phyloP scores from a whole-genome alignment of 2,329 filamentous ascomycete genomes.

The Hypoxylon sp. region DNA sequence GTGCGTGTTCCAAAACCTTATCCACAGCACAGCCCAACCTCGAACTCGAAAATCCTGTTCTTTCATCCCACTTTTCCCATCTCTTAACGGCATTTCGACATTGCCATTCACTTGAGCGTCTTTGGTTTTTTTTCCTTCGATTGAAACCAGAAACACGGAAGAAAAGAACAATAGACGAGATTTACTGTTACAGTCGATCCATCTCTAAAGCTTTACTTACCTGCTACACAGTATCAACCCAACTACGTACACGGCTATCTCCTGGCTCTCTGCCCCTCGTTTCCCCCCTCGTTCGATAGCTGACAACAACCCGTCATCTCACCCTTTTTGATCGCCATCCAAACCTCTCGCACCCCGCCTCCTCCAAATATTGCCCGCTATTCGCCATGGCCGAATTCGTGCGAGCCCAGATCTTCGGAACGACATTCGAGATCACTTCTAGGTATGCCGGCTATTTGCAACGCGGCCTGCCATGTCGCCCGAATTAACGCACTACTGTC shows the following conservation, averaged over 20 bases:
- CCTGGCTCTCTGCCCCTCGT: conserved; percentile 42
- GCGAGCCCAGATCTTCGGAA: conserved; percentile 98
- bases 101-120: conserved; percentile 34
- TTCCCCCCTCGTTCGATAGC: conserved; percentile 39
- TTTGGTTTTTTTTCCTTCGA: conserved; percentile 10
- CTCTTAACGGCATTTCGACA: conserved; percentile 41
- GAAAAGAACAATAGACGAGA: background rate
- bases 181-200: conserved; percentile 15
- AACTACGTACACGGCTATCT: conserved; percentile 24
- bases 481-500: conserved; percentile 48
- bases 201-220: conserved; percentile 2
- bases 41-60: conserved; percentile 43
- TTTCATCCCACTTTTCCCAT: conserved; percentile 44
- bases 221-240: conserved; percentile 8
- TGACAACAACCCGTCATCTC: conserved; percentile 25
- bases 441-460: conserved; percentile 70
- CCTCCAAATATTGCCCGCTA: conserved; percentile 21
- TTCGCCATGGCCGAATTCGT: conserved; percentile 97
- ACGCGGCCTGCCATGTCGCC: conserved; percentile 36
- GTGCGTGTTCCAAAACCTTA: conserved; percentile 42
- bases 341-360: conserved; percentile 39
- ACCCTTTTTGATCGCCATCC: conserved; percentile 26
- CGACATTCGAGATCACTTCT: conserved; percentile 99
- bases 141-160: conserved; percentile 3
- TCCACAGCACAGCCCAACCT: conserved; percentile 45